Conservation (phyloP, 1,139 yeast species). For the Schizosaccharomyces versatilis region DNA sequence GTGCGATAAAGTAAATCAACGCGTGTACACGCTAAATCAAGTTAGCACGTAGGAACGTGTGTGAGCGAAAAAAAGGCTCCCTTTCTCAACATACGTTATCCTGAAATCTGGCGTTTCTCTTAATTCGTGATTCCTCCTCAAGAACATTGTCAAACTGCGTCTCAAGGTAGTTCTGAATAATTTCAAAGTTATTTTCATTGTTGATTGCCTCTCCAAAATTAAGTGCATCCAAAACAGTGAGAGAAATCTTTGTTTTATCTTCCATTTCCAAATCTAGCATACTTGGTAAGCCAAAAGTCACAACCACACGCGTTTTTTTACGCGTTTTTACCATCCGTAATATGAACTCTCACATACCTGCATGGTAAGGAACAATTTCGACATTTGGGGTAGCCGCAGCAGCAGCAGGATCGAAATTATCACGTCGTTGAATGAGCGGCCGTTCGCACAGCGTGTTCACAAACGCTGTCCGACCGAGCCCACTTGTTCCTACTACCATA, state of each 20-base stretch:
- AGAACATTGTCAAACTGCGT: constrained; percentile 82
- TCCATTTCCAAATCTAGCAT: constrained; percentile 6
- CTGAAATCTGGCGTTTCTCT: constrained; percentile 55
- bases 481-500: constrained; percentile 56
- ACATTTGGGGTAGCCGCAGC: constrained; percentile 29
- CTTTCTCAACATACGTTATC: constrained; percentile 24
- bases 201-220: constrained; percentile 88
- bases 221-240: constrained; percentile 74
- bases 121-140: constrained; percentile 74
- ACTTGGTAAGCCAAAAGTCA: background rate
- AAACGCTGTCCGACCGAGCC: constrained; percentile 68
- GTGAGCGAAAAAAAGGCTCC: background rate
- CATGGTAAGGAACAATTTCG: constrained; percentile 24
- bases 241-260: constrained; percentile 42
- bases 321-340: too few species aligned
- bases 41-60: background rate
- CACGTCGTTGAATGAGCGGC: constrained; percentile 29
- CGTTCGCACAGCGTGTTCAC: constrained; percentile 77
- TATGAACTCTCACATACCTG: constrained; percentile 1
- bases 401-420: constrained; percentile 23
- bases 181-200: constrained; percentile 37
- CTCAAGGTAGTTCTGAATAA: constrained; percentile 54
- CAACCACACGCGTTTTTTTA: too few species aligned
- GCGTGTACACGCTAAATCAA: constrained; percentile 34
- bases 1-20: constrained; percentile 44